Conservation (phyloP, 2,329 filamentous ascomycete species). For the Neophaeococcomyces aloes region DNA sequence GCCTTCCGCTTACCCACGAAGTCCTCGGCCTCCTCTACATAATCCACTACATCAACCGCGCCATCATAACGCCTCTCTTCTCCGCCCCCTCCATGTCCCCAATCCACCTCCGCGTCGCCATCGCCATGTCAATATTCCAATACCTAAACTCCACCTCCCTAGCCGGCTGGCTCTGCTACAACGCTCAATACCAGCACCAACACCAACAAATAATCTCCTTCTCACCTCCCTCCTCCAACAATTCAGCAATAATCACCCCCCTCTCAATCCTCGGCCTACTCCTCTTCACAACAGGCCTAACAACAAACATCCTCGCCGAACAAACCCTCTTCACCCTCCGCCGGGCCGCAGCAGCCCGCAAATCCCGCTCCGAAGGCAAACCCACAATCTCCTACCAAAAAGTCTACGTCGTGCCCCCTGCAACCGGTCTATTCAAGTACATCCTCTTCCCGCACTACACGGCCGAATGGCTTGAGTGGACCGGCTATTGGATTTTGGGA, state of each 20-base stretch:
- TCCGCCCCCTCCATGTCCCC: slow-evolving; percentile 85
- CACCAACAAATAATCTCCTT: too few species aligned
- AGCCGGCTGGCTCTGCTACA: slow-evolving; percentile 60
- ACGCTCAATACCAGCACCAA: slow-evolving; percentile 11
- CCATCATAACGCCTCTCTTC: slow-evolving; percentile 67
- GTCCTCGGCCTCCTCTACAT: slow-evolving; percentile 41
- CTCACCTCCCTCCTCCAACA: slow-evolving; percentile 17
- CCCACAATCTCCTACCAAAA: slow-evolving; percentile 53
- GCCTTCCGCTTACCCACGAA: slow-evolving; percentile 29
- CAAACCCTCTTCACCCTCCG: slow-evolving; percentile 81
- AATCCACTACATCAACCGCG: slow-evolving; percentile 85
- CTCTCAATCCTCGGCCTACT: slow-evolving; percentile 54
- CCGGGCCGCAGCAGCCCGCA: slow-evolving; percentile 47
- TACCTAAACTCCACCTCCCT: slow-evolving; percentile 67
- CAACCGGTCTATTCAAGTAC: slow-evolving; percentile 63
- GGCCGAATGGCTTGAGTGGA: slow-evolving; percentile 96
- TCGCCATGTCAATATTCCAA: slow-evolving; percentile 61
- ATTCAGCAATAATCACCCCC: slow-evolving; percentile 37
- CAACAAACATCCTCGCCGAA: slow-evolving; percentile 79
- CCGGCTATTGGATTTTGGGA: slow-evolving; percentile 63
- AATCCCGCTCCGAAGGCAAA: slow-evolving; percentile 21
- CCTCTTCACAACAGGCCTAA: slow-evolving; percentile 65
- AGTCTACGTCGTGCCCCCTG: slow-evolving; percentile 73
- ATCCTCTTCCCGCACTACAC: slow-evolving; percentile 88
- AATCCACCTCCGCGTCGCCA: slow-evolving; percentile 61